Evolutionary conservation across 208 protist species (phyloP).

Genomic region (Acanthamoeba culbertsoni): DNA sequence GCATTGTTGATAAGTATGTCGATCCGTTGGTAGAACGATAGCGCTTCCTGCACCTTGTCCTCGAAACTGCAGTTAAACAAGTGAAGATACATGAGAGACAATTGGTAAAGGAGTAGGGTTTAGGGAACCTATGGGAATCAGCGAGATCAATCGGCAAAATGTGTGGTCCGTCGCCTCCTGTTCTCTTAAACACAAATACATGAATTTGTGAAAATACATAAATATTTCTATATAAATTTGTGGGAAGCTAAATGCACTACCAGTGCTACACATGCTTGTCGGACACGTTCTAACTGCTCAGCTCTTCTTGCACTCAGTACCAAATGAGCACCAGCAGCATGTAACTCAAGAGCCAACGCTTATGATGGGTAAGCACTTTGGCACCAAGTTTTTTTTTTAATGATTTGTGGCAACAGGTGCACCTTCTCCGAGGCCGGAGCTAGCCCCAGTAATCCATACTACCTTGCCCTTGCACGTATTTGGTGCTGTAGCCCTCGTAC

Average conservation of each 20-base stretch:
- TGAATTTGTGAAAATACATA: no score
- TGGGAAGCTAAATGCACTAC: background rate
- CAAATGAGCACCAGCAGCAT: background rate
- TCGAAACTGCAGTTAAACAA: background rate
- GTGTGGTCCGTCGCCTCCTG: background rate
- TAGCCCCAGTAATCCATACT: background rate
- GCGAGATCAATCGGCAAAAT: background rate
- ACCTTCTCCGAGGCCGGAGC: background rate
- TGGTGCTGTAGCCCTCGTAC: no score
- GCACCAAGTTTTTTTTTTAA: background rate
- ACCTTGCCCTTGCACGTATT: no score
- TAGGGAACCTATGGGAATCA: background rate
- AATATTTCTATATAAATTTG: no score
- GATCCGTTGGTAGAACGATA: background rate
- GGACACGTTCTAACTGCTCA: background rate
- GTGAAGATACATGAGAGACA: background rate
- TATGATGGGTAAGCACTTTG: background rate
- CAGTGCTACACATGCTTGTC: background rate
- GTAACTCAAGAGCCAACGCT: background rate
- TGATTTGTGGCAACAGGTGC: background rate
- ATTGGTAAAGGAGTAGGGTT: background rate
- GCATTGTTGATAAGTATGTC: constrained; percentile 58
- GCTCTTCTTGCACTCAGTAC: background rate
- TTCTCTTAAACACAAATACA: no score
- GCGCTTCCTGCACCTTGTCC: background rate